A percentile compares a stretch with the other conserved stretches of the same genome.
phyloP scores from a whole-genome alignment of 805 yeast species.

The Grigorovia humatica region DNA sequence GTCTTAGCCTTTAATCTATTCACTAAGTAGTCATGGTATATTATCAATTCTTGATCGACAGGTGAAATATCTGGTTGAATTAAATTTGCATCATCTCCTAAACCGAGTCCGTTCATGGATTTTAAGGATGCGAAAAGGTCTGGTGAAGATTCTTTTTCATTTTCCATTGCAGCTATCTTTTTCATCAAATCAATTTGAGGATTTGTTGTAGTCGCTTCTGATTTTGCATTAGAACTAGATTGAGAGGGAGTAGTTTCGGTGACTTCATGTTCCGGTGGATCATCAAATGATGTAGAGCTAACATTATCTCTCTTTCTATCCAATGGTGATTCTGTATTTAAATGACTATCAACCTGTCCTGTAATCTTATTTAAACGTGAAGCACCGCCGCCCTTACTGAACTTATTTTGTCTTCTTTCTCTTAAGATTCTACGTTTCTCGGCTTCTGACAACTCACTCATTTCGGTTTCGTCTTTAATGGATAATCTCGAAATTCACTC shows the following conservation, averaged over 20 bases:
- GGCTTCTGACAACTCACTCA: conserved; percentile 41
- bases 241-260: background rate
- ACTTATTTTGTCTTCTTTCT: conserved; percentile 57
- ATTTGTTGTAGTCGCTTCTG: conserved; percentile 1
- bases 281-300: background rate
- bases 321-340: conserved; percentile 29
- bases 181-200: conserved; percentile 22
- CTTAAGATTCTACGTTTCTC: conserved; percentile 49
- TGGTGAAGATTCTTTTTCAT: conserved; percentile 14
- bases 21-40: conserved; percentile 22
- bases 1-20: conserved; percentile 24
- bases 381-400: conserved; percentile 45
- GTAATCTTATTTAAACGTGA: conserved; percentile 43
- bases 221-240: background rate
- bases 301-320: conserved; percentile 8
- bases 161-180: conserved; percentile 19
- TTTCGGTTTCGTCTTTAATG: conserved; percentile 5
- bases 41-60: conserved; percentile 18
- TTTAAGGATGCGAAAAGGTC: conserved; percentile 19
- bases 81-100: background rate
- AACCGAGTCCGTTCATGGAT: conserved; percentile 10
- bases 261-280: background rate
- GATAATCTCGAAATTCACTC: background rate
- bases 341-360: conserved; percentile 30
- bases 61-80: conserved; percentile 5